Conservation (phyloP, 257 asterid species). For the Knoxia roxburghii region DNA sequence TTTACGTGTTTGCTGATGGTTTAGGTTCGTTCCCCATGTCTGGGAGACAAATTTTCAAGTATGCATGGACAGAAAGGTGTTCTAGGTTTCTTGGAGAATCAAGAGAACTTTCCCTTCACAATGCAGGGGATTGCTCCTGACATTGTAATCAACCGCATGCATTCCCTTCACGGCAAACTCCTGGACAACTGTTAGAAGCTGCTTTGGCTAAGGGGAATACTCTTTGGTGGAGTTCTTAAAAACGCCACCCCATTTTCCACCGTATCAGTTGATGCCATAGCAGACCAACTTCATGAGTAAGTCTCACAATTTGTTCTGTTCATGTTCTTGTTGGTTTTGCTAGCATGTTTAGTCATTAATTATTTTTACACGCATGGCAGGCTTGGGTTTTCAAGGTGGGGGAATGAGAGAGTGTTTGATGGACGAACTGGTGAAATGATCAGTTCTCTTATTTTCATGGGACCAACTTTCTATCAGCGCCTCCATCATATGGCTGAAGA, state of each 20-base stretch:
- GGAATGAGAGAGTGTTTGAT: conserved; percentile 71
- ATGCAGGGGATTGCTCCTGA: conserved; percentile 89
- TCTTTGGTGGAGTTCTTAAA: conserved; percentile 58
- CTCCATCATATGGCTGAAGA: conserved; percentile 94
- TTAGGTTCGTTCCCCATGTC: conserved; percentile 93
- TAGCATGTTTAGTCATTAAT: too few species aligned
- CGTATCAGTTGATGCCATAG: conserved; percentile 61
- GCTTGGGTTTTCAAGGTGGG: conserved; percentile 82
- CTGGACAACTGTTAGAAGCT: conserved; percentile 90
- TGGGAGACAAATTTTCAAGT: conserved; percentile 94
- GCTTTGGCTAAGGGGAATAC: conserved; percentile 91
- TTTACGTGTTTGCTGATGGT: conserved; percentile 3
- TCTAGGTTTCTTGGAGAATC: conserved; percentile 80
- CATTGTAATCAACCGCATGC: conserved; percentile 96
- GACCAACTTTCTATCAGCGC: conserved; percentile 94
- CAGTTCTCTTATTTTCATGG: conserved; percentile 64
- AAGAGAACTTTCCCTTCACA: conserved; percentile 88
- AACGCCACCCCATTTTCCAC: conserved; percentile 92
- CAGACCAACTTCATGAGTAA: conserved; percentile 83
- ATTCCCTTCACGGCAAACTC: conserved; percentile 94
- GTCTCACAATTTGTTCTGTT: too few species aligned
- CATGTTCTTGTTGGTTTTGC: too few species aligned
- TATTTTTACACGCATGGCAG: too few species aligned
- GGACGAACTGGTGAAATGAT: conserved; percentile 80
- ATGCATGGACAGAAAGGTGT: conserved; percentile 99